Percentiles rank a stretch among this genome's conserved stretches.
Evolutionary conservation across 2,329 filamentous ascomycete genomes (phyloP).

Genomic region (Grosmannia huntii): DNA sequence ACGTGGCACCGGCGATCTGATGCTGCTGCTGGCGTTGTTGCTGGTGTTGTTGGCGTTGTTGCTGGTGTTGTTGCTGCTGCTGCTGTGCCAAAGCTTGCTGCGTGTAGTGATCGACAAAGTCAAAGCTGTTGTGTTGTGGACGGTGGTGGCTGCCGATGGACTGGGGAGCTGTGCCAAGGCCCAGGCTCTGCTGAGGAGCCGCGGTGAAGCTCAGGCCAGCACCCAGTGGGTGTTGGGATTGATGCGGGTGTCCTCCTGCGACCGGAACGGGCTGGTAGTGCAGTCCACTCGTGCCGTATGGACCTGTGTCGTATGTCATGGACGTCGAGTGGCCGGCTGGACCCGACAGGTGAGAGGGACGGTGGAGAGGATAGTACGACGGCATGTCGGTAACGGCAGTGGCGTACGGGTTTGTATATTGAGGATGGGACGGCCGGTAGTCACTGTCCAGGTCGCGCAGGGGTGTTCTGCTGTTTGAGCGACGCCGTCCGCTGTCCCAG

Average conservation of each 20-base stretch:
- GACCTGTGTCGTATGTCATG: constrained; percentile 21
- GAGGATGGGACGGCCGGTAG: constrained; percentile 13
- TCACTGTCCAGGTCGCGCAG: constrained; percentile 19
- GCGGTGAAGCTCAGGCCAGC: not conserved
- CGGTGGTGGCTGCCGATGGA: not conserved
- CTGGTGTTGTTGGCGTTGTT: constrained; percentile 5
- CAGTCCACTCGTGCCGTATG: constrained; percentile 14
- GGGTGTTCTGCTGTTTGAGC: constrained; percentile 18
- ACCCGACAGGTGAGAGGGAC: constrained; percentile 21
- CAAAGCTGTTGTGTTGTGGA: not conserved
- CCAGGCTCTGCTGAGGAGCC: not conserved
- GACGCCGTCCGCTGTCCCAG: constrained; percentile 23
- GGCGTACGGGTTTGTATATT: constrained; percentile 9
- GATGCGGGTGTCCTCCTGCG: constrained; percentile 8
- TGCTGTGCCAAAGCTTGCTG: constrained; percentile 1
- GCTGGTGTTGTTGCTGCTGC: constrained; percentile 2
- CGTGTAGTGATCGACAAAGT: constrained; percentile 3
- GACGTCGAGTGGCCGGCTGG: constrained; percentile 24
- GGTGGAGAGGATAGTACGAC: constrained; percentile 1
- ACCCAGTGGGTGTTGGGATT: not conserved
- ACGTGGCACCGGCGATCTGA: not conserved
- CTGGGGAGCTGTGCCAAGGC: not conserved
- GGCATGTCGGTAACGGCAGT: constrained; percentile 5
- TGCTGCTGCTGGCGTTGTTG: constrained; percentile 2
- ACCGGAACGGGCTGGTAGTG: constrained; percentile 22